Conservation (phyloP, 805 yeast genomes). For the Candida dendrica region DNA sequence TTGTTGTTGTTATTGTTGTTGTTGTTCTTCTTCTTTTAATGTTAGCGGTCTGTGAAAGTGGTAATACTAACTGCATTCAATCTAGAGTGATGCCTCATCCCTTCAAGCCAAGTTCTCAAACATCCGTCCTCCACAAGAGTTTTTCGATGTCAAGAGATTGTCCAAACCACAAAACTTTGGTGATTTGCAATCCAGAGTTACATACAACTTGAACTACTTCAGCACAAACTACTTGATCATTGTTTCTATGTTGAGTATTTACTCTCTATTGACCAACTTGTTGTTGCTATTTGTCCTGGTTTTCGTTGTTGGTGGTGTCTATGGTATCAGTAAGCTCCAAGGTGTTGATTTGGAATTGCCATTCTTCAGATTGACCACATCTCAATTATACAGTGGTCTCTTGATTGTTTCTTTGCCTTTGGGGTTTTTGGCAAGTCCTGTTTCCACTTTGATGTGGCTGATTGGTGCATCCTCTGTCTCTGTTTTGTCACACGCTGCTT, state of each 20-base stretch:
- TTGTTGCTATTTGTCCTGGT: constrained; percentile 76
- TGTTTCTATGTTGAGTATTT: constrained; percentile 64
- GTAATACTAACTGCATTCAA: constrained; percentile 6
- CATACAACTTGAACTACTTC: constrained; percentile 80
- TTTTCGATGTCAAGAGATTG: constrained; percentile 82
- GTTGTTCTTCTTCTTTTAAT: no score
- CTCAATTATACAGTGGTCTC: constrained; percentile 80
- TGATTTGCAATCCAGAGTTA: constrained; percentile 83
- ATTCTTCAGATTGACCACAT: constrained; percentile 62
- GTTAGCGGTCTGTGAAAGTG: background rate
- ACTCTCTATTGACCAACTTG: constrained; percentile 82
- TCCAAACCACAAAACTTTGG: constrained; percentile 87
- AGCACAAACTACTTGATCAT: constrained; percentile 79
- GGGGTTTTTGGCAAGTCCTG: constrained; percentile 83
- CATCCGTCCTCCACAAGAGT: constrained; percentile 86
- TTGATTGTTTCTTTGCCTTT: constrained; percentile 71
- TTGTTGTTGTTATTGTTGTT: no score
- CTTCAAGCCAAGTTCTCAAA: constrained; percentile 62
- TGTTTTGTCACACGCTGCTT: constrained; percentile 79
- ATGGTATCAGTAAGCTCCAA: constrained; percentile 68
- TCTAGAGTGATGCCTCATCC: constrained; percentile 38
- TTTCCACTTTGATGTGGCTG: constrained; percentile 87
- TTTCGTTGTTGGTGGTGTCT: constrained; percentile 66
- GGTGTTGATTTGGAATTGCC: constrained; percentile 77
- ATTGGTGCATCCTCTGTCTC: constrained; percentile 76